Base-by-base conservation (phyloP, 805 yeast species). In the Candida coleopterorum region DNA sequence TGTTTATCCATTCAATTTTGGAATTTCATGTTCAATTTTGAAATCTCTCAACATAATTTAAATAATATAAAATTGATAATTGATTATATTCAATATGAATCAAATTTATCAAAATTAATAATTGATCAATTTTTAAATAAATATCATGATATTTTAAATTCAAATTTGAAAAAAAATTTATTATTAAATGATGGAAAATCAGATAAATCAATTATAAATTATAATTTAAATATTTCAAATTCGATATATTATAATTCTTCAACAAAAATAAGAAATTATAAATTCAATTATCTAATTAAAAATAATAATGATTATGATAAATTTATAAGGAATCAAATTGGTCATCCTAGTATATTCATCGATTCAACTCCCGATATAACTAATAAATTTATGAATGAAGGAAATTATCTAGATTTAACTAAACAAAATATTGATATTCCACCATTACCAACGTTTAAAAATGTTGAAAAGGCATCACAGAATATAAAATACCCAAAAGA, bases 381-480 rank as follows among this genome's bases (percentile, higher is more conserved):
- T 12, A 64, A 62, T 34, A 44, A 43, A 30, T 18, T 56, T 17
- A 46, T 16, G 18, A 40, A 40, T 8, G 41, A 43, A 2, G 52
- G 46, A 2, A 47, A 44, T 6, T 44, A 50, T 48, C 41, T 58
- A 6, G 47, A 53, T 12, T 48, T 61, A 21, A 41, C 45, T 2
- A 40, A 44, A 4, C 36, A 45, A 4, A 42, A 46, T n/a, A 31
- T 55, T 11, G 41, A 35, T 14, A 46, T 52, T 1, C 66, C 66
- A 1, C 45, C 53, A 2, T 48, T 78, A 16, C 90, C 89, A 2
- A 61, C 68, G 4, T 80, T 80, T 53, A 74, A 70, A 43, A 77
- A 79, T 49, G 77, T 80, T 7, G 89, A 83, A 45, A 78, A 75
- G 51, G 82, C 85, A 4, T 35, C 39, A 18, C 59, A 63, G 15